A percentile compares a stretch with the other conserved stretches of the same genome.
These are phyloP conservation scores for Perilla frutescens DNA, from an alignment of 257 asterid species.

Conservation along the genomic window DNA sequence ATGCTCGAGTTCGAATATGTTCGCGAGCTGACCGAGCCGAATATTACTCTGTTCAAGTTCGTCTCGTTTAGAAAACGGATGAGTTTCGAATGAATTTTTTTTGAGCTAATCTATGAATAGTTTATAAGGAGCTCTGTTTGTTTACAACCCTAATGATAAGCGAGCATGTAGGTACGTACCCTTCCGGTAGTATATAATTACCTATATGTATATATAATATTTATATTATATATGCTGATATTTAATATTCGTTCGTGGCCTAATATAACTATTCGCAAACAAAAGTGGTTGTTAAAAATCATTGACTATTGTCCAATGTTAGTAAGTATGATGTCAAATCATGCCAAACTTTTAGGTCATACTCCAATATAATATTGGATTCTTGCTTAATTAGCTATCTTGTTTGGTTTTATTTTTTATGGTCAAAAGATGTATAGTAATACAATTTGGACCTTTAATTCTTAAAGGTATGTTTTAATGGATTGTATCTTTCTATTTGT, in stretches of 20 bases:
- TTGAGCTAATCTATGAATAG: no score
- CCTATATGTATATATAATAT: no score
- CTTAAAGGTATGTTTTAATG: slow-evolving; percentile 1
- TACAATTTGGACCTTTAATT: slow-evolving; percentile 26
- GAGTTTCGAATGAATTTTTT: no score
- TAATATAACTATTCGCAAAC: neutral
- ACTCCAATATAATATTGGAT: neutral
- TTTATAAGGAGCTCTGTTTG: no score
- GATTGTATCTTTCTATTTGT: slow-evolving; percentile 13
- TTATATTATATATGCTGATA: no score
- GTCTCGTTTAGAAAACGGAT: no score
- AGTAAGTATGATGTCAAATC: slow-evolving; percentile 31
- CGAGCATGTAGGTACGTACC: no score
- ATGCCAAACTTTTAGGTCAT: slow-evolving; percentile 26
- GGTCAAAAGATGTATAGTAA: neutral
- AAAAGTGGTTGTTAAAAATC: neutral
- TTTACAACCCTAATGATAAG: no score
- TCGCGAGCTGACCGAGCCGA: no score
- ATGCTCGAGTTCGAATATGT: no score
- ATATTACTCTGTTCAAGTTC: no score
- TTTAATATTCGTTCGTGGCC: neutral
- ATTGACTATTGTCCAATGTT: neutral
- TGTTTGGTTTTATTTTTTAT: neutral
- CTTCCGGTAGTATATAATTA: no score
- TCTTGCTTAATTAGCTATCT: neutral